Evolutionary conservation across 2,329 filamentous ascomycete genomes (phyloP).

Genomic region (Claviceps pazoutovae): DNA sequence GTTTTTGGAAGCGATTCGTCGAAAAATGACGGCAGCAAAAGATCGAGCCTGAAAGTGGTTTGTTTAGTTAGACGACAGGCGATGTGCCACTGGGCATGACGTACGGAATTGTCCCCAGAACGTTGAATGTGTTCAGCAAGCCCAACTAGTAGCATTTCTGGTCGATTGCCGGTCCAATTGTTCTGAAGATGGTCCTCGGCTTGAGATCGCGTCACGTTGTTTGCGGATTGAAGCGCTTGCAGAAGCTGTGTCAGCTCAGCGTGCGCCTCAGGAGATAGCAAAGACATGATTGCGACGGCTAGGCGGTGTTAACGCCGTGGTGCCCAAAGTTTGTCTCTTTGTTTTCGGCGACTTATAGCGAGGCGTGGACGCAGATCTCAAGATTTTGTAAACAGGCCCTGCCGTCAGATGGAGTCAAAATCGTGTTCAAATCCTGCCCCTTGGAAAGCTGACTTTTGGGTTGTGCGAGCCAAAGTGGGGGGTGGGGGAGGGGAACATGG

Average conservation of each 20-base stretch:
- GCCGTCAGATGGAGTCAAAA: not conserved
- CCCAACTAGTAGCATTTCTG: conserved; percentile 85
- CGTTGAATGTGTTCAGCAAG: conserved; percentile 81
- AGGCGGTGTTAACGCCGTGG: conserved; percentile 11
- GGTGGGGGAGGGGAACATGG: conserved; percentile 13
- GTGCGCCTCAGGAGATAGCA: conserved; percentile 74
- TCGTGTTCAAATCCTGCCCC: conserved; percentile 5
- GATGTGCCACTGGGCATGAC: conserved; percentile 7
- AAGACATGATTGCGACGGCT: conserved; percentile 44
- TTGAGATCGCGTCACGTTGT: conserved; percentile 72
- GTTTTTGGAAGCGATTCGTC: conserved; percentile 80
- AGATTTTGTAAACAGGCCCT: not conserved
- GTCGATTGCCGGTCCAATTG: conserved; percentile 72
- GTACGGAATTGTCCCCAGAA: conserved; percentile 58
- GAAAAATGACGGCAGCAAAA: conserved; percentile 87
- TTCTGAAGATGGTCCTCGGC: conserved; percentile 83
- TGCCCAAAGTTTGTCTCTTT: conserved; percentile 7
- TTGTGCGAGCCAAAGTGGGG: conserved; percentile 9
- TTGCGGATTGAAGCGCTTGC: conserved; percentile 73
- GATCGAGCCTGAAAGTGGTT: conserved; percentile 54
- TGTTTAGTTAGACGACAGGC: conserved; percentile 1
- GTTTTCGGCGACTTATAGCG: conserved; percentile 2
- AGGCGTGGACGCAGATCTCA: not conserved
- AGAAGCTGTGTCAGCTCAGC: conserved; percentile 75
- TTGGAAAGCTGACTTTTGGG: conserved; percentile 9